These are phyloP conservation scores for Solanum aculeatissimum DNA, from an alignment of 305 asterid species.

Conservation along the genomic window DNA sequence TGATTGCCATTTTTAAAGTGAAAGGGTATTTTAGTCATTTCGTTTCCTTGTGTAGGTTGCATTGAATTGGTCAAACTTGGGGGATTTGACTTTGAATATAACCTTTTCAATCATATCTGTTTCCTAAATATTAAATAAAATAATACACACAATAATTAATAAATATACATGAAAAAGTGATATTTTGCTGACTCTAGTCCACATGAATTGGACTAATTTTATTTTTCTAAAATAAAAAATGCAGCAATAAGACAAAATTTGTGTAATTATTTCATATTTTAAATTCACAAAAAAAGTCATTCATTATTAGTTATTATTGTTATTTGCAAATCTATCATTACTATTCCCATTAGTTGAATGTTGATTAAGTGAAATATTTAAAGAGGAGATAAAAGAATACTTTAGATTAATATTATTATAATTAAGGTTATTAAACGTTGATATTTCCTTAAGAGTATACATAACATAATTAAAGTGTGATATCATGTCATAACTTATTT, in stretches of 20 bases:
- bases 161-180: background rate
- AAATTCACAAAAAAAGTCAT: background rate
- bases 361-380: background rate
- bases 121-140: background rate
- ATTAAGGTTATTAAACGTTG: background rate
- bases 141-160: background rate
- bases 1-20: background rate
- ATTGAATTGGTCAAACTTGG: background rate
- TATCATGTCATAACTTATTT: too few relatives aligned
- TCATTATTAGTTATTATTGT: background rate
- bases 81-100: background rate
- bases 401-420: background rate
- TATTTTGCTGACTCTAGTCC: background rate
- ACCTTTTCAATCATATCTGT: background rate
- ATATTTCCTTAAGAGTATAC: background rate
- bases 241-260: background rate
- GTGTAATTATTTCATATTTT: background rate
- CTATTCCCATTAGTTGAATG: background rate
- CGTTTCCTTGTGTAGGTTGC: background rate
- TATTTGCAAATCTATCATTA: background rate
- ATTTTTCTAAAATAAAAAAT: background rate
- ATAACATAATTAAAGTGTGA: background rate
- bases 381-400: background rate
- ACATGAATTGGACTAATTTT: background rate
- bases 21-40: background rate